These are phyloP conservation scores for Sarcodon sp. DNA, from an alignment of 768 basidiomycete species.

Conservation along the genomic window DNA sequence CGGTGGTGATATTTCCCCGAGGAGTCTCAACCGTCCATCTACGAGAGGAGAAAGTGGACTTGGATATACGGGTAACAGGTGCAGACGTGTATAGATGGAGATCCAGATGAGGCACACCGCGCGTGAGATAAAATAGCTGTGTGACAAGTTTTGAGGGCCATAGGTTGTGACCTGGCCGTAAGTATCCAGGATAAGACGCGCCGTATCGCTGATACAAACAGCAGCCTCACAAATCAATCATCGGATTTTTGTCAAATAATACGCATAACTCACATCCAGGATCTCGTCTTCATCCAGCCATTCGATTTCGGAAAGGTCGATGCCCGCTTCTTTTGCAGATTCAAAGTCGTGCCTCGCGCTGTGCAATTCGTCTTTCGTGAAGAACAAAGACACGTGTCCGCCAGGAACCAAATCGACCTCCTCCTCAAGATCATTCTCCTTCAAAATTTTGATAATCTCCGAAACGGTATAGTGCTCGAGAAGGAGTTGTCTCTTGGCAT, in stretches of 20 bases:
- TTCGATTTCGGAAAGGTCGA: conserved; percentile 27
- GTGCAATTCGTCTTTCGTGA: conserved; percentile 29
- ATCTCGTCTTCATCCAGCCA: conserved; percentile 38
- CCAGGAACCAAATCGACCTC: conserved; percentile 53
- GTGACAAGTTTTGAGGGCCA: conserved; percentile 81
- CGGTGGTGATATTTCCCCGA: conserved; percentile 48
- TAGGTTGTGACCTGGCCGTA: conserved; percentile 45
- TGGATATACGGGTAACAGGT: conserved; percentile 37
- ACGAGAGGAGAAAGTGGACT: conserved; percentile 10
- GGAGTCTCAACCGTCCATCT: conserved; percentile 50
- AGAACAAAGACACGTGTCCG: conserved; percentile 36
- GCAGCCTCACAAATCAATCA: no score
- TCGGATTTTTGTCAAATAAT: no score
- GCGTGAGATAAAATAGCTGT: conserved; percentile 37
- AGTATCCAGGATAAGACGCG: conserved; percentile 37
- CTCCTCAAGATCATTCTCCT: conserved; percentile 25
- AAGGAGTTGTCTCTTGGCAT: conserved; percentile 37
- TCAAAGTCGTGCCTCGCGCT: conserved; percentile 30
- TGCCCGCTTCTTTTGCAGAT: conserved; percentile 39
- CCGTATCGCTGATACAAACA: conserved; percentile 22
- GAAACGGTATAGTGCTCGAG: conserved; percentile 46
- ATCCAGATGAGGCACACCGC: conserved; percentile 18
- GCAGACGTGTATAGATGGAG: conserved; percentile 63
- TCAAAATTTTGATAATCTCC: conserved; percentile 36
- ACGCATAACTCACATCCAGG: conserved; percentile 23